Evolutionary conservation across 179 eudicot species (phyloP).

Genomic region (Amaranthus tricolor): DNA sequence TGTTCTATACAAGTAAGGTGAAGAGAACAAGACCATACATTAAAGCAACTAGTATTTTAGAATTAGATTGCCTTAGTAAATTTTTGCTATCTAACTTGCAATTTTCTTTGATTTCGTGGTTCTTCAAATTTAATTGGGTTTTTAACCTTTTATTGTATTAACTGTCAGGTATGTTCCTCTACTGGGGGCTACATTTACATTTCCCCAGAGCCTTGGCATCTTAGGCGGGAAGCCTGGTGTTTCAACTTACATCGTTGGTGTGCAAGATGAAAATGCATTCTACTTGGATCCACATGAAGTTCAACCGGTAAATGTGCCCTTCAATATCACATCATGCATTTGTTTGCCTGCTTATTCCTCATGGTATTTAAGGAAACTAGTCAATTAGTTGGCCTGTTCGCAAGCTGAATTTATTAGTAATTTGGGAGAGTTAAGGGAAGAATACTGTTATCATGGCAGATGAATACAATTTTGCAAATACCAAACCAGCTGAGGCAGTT

Average conservation of each 20-base stretch:
- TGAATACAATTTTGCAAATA: too few species aligned
- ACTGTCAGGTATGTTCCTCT: slow-evolving; percentile 74
- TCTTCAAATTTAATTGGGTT: neutral
- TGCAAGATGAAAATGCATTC: slow-evolving; percentile 90
- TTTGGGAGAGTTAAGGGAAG: neutral
- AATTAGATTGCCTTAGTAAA: neutral
- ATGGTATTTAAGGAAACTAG: neutral
- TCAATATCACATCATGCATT: neutral
- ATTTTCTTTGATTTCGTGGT: neutral
- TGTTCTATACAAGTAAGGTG: too few species aligned
- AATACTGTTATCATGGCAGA: neutral
- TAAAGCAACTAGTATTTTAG: neutral
- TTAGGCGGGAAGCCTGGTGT: slow-evolving; percentile 97
- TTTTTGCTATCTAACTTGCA: neutral
- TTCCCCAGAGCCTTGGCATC: slow-evolving; percentile 96
- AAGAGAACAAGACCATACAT: neutral
- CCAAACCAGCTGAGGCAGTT: too few species aligned
- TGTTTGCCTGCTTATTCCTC: slow-evolving; percentile 4
- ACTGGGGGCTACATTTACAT: slow-evolving; percentile 70
- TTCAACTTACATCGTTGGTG: slow-evolving; percentile 86
- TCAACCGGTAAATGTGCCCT: slow-evolving; percentile 58
- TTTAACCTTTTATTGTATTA: neutral
- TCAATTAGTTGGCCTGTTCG: neutral
- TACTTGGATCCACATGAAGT: slow-evolving; percentile 96
- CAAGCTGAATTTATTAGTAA: neutral